Base-by-base conservation (phyloP, 495 filamentous ascomycete species). In the Talaromyces stipitatus region DNA sequence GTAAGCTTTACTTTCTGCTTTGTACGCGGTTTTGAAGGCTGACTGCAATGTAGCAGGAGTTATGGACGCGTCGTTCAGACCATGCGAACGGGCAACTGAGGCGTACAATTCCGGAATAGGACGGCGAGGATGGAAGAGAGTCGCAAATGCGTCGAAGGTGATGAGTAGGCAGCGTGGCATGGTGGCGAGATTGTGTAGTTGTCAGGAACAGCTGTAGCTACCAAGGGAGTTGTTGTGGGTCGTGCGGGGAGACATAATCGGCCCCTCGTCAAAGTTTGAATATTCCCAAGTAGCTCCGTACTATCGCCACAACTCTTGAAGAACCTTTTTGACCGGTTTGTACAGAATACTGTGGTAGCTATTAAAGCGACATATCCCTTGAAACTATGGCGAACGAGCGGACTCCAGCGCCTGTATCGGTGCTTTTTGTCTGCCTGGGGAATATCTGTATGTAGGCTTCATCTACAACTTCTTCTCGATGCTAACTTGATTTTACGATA, bases 401-500 rank as follows among this genome's bases (percentile, higher is more conserved):
- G 58, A 63, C 20, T 59, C 64, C 11, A 53, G 63, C 14, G 50
- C 73, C 78, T 3, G 76, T 91, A 57, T 94, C 85, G 8, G 86
- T 98, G 27, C 82, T 98, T 45, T 98, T 98, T 70, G 92, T 96
- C 62, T 98, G 94, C 69, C 78, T 98, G 12, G 94, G 94, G 62
- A 98, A 98, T 71, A 97, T 97, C 66, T 98, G 94, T 78, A 78
- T 78, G 71, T 64, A 32, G 23, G n/a, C 51, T 47, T 46, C 16
- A 23, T 29, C 61, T 50, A 28, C 29, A 33, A 18, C 1, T 23
- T n/a, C 33, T 14, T 24, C 7, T 26, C 20, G 24, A 60, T 43
- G 4, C 27, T 43, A 24, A 32, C 14, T 4, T 9, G 8, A 27
- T 23, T 50, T 58, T 48, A 27, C 56, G 46, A 29, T 51, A 81